Evolutionary conservation across 1,139 yeast genomes (phyloP).

Genomic region (Debaryomycetaceae sp.): DNA sequence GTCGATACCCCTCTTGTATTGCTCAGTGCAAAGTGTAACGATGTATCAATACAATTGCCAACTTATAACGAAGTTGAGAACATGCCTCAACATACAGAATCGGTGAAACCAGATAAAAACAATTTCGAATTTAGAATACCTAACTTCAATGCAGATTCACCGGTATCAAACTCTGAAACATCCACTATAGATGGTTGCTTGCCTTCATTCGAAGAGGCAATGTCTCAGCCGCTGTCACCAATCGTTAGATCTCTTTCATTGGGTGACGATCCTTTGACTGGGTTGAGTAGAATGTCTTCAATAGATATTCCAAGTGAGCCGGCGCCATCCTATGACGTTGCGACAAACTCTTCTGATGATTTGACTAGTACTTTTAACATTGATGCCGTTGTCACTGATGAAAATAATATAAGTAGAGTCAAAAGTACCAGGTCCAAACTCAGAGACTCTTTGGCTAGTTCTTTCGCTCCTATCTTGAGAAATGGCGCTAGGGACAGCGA

Average conservation of each 20-base stretch:
- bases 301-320: conserved; percentile 27
- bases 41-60: conserved; percentile 69
- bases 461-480: conserved; percentile 17
- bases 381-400: conserved; percentile 20
- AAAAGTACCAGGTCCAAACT: conserved; percentile 11
- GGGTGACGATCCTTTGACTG: conserved; percentile 32
- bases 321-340: conserved; percentile 34
- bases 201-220: conserved; percentile 63
- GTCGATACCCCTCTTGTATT: conserved; percentile 81
- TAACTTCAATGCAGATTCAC: conserved; percentile 16
- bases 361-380: conserved; percentile 14
- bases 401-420: neutral
- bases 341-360: conserved; percentile 2
- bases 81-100: neutral
- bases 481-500: neutral
- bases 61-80: conserved; percentile 41
- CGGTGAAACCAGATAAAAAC: neutral
- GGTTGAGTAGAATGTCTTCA: conserved; percentile 34
- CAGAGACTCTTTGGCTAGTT: conserved; percentile 21
- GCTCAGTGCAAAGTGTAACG: conserved; percentile 68
- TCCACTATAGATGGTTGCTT: conserved; percentile 27
- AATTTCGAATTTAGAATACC: conserved; percentile 33
- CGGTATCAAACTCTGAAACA: conserved; percentile 23
- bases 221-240: conserved; percentile 29
- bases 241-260: conserved; percentile 33